phyloP scores from a whole-genome alignment of 1,139 yeast genomes.

The Sugiyamaella japonica region DNA sequence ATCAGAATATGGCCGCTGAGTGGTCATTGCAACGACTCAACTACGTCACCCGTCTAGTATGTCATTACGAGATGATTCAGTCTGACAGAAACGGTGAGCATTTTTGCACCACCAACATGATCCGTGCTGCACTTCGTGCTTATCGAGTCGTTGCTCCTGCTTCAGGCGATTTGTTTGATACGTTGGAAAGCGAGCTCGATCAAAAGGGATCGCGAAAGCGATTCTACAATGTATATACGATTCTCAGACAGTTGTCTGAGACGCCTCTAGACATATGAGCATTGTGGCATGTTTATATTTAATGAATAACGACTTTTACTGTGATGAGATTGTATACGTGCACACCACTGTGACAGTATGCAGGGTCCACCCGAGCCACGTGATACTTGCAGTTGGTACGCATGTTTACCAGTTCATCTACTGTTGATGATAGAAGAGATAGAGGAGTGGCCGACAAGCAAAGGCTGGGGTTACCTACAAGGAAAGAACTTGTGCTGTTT shows the following conservation, averaged over 20 bases:
- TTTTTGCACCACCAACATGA: constrained; percentile 19
- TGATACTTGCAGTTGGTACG: background rate
- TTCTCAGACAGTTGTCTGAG: constrained; percentile 11
- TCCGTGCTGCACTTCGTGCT: constrained; percentile 13
- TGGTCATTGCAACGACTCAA: constrained; percentile 18
- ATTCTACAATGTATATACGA: constrained; percentile 17
- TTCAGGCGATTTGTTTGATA: constrained; percentile 4
- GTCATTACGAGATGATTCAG: constrained; percentile 16
- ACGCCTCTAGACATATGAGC: constrained; percentile 1
- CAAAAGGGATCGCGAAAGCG: constrained; percentile 7
- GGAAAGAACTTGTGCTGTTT: no score
- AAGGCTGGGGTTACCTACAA: no score
- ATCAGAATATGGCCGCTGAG: constrained; percentile 13
- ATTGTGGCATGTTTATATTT: background rate
- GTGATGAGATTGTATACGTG: background rate
- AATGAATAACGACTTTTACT: constrained; percentile 12
- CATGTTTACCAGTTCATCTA: no score
- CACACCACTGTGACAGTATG: background rate
- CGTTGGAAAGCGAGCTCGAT: background rate
- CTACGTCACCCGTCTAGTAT: constrained; percentile 18
- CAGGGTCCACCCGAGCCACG: background rate
- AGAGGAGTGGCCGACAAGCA: no score
- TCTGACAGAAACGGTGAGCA: constrained; percentile 9
- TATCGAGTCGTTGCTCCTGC: constrained; percentile 15
- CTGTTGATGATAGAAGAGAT: no score